phyloP scores from a whole-genome alignment of 1,139 yeast species.

The Candida freyschussii region DNA sequence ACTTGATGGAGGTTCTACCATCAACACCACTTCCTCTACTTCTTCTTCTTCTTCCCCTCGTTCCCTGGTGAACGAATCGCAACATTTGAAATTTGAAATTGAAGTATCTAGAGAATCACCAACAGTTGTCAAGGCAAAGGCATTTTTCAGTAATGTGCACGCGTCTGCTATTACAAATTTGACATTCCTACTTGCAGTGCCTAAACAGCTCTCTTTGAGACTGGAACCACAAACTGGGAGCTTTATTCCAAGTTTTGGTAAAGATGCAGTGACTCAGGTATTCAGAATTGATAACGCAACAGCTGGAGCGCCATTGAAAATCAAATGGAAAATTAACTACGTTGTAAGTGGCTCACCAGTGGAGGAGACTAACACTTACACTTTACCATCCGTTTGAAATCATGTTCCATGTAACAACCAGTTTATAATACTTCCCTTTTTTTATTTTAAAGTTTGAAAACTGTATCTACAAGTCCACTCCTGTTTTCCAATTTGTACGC shows the following conservation, averaged over 20 bases:
- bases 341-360: slow-evolving; percentile 39
- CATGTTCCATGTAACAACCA: too few species aligned
- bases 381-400: slow-evolving; percentile 28
- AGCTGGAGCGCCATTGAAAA: slow-evolving; percentile 44
- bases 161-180: slow-evolving; percentile 47
- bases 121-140: slow-evolving; percentile 40
- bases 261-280: slow-evolving; percentile 55
- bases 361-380: slow-evolving; percentile 56
- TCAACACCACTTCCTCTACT: slow-evolving; percentile 34
- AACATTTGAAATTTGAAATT: slow-evolving; percentile 49
- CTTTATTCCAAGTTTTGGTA: slow-evolving; percentile 44
- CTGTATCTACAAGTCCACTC: too few species aligned
- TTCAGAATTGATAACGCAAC: slow-evolving; percentile 53
- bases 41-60: too few species aligned
- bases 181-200: slow-evolving; percentile 76
- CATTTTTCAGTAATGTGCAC: slow-evolving; percentile 41
- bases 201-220: slow-evolving; percentile 61
- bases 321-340: slow-evolving; percentile 79
- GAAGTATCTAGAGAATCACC: slow-evolving; percentile 36
- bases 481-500: too few species aligned
- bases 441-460: too few species aligned
- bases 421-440: too few species aligned
- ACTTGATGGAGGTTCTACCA: slow-evolving; percentile 18
- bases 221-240: slow-evolving; percentile 70
- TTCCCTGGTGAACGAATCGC: slow-evolving; percentile 40